Base-by-base conservation (phyloP, 805 yeast species). In the Yarrowia hollandica region DNA sequence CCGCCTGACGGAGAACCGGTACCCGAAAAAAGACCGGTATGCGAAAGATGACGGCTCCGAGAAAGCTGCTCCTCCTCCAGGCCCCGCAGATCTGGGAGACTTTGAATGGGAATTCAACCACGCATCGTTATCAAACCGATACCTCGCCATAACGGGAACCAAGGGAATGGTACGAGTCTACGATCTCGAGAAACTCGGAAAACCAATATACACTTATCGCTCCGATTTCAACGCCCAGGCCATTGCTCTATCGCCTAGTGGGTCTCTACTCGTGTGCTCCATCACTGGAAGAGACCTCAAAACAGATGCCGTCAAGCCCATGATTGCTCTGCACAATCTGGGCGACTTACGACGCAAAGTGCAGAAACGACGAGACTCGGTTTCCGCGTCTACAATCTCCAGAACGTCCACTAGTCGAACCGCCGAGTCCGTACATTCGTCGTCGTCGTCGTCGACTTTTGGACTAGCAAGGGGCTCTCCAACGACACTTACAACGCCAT, bases 151-250 rank as follows among this genome's bases (percentile, higher is more conserved):
- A 8, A 80, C 91, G 0, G 94, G 87, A 3, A 82, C 90, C 0
- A 76, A 82, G 60, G 96, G 96, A 0, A 78, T 83, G 26, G 73
- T 90, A 61, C 74, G 89, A 59, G 82, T 89, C 1, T 79, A 82
- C 60, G 88, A 86, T 66, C 67, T 88, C 14, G 74, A 74, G 10
- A 70, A 75, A 31, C 63, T 68, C 11, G 96, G 96, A 3, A 75
- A 76, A 61, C 82, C 86, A 0, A 74, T 90, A 1, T 88, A 86
- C 70, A 80, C 88, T 0, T 82, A 87, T 67, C 74, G 80, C 34
- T 84, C 89, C 10, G 80, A 79, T 59, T 87, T 88, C 67, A 91
- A 92, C 0, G 85, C 91, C 33, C 71, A 96, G 55, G 89, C 96
- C 67, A 76, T 89, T 46, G 86, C 89, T 31, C 75, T 90, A 0